A percentile compares a stretch with the other conserved stretches of the same genome.
These are phyloP conservation scores for Botrytis pseudocinerea DNA, from an alignment of 2,329 filamentous ascomycete genomes.

Conservation along the genomic window DNA sequence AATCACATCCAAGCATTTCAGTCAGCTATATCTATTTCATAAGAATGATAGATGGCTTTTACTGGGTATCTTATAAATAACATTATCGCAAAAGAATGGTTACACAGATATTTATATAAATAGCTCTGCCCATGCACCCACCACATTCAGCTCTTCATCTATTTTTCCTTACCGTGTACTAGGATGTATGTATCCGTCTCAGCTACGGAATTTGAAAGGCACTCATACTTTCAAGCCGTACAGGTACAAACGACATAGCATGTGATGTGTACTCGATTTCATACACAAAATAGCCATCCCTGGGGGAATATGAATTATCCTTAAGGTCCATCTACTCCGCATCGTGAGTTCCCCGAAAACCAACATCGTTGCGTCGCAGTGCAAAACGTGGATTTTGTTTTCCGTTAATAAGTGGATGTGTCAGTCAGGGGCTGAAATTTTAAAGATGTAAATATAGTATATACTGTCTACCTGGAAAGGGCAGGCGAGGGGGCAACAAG, in stretches of 20 bases:
- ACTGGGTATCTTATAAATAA: too few species aligned
- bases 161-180: background rate
- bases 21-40: background rate
- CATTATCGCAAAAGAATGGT: background rate
- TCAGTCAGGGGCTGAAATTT: background rate
- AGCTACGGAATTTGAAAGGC: background rate
- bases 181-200: background rate
- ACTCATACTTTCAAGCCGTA: background rate
- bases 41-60: background rate
- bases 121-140: background rate
- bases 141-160: background rate
- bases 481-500: background rate
- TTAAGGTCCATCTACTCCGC: background rate
- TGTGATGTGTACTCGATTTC: background rate
- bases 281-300: background rate
- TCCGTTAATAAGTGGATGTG: background rate
- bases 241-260: background rate
- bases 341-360: background rate
- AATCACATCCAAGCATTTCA: background rate
- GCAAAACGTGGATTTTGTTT: background rate
- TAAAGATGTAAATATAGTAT: background rate
- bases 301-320: background rate
- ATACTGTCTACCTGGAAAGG: background rate
- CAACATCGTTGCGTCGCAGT: background rate
- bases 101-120: conserved; percentile 1